Evolutionary conservation across 2,329 filamentous ascomycete species (phyloP).

Genomic region (Neonectria coccinea): DNA sequence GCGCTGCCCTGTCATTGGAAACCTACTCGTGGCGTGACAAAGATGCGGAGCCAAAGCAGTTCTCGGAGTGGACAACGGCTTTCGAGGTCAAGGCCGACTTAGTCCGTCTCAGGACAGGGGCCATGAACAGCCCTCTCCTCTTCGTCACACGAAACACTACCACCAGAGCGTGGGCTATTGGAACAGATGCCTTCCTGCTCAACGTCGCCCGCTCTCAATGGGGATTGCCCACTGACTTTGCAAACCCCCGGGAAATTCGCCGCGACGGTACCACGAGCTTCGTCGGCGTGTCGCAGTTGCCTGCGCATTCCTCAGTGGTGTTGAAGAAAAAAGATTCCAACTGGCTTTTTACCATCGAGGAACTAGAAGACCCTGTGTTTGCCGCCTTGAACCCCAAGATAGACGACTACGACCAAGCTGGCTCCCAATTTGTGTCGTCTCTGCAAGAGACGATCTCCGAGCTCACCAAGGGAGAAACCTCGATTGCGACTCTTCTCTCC

Average conservation of each 20-base stretch:
- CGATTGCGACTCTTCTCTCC: too few species aligned
- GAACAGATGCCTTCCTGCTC: not conserved
- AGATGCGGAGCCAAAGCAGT: not conserved
- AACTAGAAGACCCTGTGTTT: not conserved
- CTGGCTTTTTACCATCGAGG: not conserved
- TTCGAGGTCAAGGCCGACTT: not conserved
- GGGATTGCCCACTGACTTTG: too few species aligned
- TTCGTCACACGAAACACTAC: not conserved
- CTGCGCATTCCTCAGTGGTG: not conserved
- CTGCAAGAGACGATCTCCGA: not conserved
- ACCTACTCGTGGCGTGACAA: not conserved
- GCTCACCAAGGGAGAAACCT: too few species aligned
- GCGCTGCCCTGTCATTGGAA: not conserved
- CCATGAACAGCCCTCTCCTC: not conserved
- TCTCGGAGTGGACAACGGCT: not conserved
- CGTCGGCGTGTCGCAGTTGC: not conserved
- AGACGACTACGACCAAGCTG: not conserved
- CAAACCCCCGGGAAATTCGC: not conserved
- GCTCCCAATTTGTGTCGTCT: not conserved
- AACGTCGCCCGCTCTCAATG: too few species aligned
- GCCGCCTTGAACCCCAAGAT: not conserved
- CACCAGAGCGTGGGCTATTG: not conserved
- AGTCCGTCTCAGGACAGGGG: not conserved
- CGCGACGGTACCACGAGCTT: not conserved
- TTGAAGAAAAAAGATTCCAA: not conserved